Base-by-base conservation (phyloP, 164 flowering plant genomes). In the Dillenia turbinata region DNA sequence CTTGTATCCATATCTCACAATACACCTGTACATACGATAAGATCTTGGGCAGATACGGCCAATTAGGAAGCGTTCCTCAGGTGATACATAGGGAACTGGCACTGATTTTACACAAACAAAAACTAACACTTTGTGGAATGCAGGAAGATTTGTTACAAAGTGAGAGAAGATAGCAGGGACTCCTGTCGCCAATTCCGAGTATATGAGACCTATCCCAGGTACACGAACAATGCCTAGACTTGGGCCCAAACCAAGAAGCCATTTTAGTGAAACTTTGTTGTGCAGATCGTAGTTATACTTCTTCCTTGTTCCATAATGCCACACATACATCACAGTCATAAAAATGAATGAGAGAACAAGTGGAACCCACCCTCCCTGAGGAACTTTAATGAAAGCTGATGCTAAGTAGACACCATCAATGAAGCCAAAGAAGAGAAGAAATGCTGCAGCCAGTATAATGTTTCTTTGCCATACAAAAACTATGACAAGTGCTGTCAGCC, bases 301-400 rank as follows among this genome's bases (percentile, higher is more conserved):
- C 71, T 65, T 80, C 53, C 93, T 79, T 44, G 90, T 85, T 49
- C 97, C 97, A 62, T 85, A 91, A 64, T 91, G 87, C 97, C 97
- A 91, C 40, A 85, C 68, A 60, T 64, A 85, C 97, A 88, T 91
- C 48, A 87, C 68, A 15, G 70, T 17, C 90, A 91, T 79, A 56
- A 88, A 85, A 52, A 91, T 56, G 73, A 67, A 55, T 8, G 95
- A 76, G 16, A 91, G 87, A 50, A 81, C 85, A 26, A 88, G 67
- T 26, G 97, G 88, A 8, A 87, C 86, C 97, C 97, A 91, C 53
- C 97, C 97, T 61, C 96, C 97, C 62, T 88, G 87, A 43, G 89
- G 79, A 26, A 88, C 87, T 78, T 91, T 88, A 11, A 60, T 79
- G 14, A 85, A 47, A 64, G 97, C 87, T 44, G 96, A 79, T 26